Conservation (phyloP, 495 filamentous ascomycete species). For the Clavariopsis aquatica region DNA sequence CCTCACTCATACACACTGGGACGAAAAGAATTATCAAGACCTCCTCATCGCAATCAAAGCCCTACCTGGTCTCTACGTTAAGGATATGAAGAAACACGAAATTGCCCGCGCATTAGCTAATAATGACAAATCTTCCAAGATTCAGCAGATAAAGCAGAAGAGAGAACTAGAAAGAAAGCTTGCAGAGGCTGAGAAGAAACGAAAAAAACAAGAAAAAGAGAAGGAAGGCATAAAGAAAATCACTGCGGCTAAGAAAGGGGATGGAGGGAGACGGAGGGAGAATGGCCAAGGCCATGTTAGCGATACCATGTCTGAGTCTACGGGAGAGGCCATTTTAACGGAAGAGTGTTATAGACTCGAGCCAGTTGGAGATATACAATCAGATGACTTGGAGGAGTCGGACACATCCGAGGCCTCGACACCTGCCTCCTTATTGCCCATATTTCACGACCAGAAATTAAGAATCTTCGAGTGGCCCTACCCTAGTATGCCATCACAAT, state of each 20-base stretch:
- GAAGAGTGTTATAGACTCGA: neutral
- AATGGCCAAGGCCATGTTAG: slow-evolving; percentile 10
- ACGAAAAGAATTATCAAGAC: slow-evolving; percentile 10
- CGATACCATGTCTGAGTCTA: neutral
- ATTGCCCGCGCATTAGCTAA: slow-evolving; percentile 13
- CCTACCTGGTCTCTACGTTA: neutral
- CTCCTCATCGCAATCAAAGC: slow-evolving; percentile 4
- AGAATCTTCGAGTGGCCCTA: slow-evolving; percentile 26
- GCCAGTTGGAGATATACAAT: neutral
- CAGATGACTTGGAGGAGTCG: neutral
- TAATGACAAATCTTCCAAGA: neutral
- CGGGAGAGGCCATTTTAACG: neutral
- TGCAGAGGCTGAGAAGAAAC: slow-evolving; percentile 14
- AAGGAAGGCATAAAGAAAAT: neutral
- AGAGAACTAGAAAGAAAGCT: slow-evolving; percentile 1
- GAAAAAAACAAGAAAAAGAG: slow-evolving; percentile 8
- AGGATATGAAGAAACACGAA: slow-evolving; percentile 27
- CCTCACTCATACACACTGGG: slow-evolving; percentile 20
- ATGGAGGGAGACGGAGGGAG: slow-evolving; percentile 1
- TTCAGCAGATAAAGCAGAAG: neutral
- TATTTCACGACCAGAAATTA: slow-evolving; percentile 10
- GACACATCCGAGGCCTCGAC: slow-evolving; percentile 3
- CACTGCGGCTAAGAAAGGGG: neutral
- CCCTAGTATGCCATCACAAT: neutral
- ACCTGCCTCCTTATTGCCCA: neutral